Evolutionary conservation across 2,329 filamentous ascomycete genomes (phyloP), one percentile per base, ranked within the genome.

Genomic region (Tolypocladium amazonense): DNA sequence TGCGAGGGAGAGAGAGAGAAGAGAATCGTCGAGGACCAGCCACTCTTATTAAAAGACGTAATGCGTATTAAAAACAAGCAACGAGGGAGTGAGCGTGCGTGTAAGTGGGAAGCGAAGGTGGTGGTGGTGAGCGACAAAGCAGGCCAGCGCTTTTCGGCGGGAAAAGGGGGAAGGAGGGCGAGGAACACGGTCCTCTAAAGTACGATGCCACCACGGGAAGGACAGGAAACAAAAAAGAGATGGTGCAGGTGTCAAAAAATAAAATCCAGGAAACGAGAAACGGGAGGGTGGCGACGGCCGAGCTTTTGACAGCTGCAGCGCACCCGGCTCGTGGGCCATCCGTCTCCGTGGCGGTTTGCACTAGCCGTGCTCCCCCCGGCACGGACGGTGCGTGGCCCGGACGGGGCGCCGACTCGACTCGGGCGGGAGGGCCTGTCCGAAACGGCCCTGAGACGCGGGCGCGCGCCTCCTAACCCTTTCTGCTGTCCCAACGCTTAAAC

Each of bases 131-230:
- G 41, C 62, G 58, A 15, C 52, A 63, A 63, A 63, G 62, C 63
- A 62, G 60, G 60, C 63, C 61, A 64, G 62, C 45, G 62, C 60
- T 62, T 64, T 62, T 23, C 2, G 50, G n/a, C n/a, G 23, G 11
- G 6, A 3, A 3, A 2, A 18, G 25, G 14, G 18, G 8, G 15
- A 20, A 9, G 50, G 8, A n/a, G 20, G 11, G 18, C 33, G 27
- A 23, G 9, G 11, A 14, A 41, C 39, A 5, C 6, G 23, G 23
- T 52, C 50, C 27, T 30, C 27, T 7, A 35, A 30, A 20, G 30
- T 33, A 47, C 0, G 30, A 23, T 20, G 23, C 3, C 25, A 9
- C 37, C 35, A 56, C 56, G 30, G 45, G 20, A 47, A 43, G 7
- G 35, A 45, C 39, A 45, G 47, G n/a, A 54, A 37, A 54, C 50